phyloP scores from a whole-genome alignment of 208 protist species.

The Leishmania major region DNA sequence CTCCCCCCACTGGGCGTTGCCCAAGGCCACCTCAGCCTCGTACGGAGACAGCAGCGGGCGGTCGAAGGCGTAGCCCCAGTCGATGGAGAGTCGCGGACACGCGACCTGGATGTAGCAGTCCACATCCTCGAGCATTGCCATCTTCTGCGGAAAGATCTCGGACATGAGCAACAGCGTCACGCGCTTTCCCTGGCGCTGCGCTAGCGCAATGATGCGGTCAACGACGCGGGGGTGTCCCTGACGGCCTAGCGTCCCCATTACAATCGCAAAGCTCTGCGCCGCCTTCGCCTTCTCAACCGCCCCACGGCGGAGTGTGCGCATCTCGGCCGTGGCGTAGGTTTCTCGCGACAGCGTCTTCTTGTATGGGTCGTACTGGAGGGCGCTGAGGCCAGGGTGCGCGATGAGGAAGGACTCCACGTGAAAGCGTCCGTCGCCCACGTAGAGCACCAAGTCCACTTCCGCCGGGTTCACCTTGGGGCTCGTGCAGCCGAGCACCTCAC shows the following conservation, averaged over 20 bases:
- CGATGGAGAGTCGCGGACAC: conserved; percentile 98
- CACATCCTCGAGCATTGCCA: conserved; percentile 90
- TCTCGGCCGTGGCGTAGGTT: conserved; percentile 93
- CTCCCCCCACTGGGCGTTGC: conserved; percentile 79
- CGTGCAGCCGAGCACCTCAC: conserved; percentile 99
- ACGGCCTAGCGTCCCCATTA: conserved; percentile 97
- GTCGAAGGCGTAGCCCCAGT: conserved; percentile 98
- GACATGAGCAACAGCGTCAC: conserved; percentile 95
- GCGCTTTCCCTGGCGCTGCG: conserved; percentile 66
- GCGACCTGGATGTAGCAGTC: conserved; percentile 97
- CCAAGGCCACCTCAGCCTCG: conserved; percentile 95
- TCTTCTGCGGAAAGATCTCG: conserved; percentile 97
- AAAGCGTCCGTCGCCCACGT: conserved; percentile 98
- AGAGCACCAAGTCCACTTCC: conserved; percentile 85
- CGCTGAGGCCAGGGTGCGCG: conserved; percentile 92
- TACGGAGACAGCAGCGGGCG: conserved; percentile 97
- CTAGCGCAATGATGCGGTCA: conserved; percentile 85
- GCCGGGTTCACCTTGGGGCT: conserved; percentile 91
- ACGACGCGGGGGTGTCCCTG: conserved; percentile 96
- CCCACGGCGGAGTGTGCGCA: conserved; percentile 87
- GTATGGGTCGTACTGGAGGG: conserved; percentile 97
- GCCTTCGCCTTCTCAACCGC: conserved; percentile 71
- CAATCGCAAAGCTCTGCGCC: conserved; percentile 94
- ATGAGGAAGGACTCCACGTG: conserved; percentile 99
- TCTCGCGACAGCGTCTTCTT: conserved; percentile 94